Conservation (phyloP, 805 yeast species). For the Spathaspora boniae region DNA sequence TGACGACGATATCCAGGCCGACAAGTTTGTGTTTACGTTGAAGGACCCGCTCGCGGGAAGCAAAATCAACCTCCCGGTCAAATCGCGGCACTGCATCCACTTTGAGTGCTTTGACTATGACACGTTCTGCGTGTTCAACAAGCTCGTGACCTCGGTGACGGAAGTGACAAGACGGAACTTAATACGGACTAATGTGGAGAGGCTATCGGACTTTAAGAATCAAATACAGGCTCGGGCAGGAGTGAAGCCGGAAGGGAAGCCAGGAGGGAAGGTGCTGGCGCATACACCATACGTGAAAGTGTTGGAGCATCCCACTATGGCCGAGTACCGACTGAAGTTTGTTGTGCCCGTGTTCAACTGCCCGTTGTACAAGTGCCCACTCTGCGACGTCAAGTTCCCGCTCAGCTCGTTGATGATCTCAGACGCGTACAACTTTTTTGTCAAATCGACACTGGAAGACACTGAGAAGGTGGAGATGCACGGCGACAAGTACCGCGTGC, state of each 20-base stretch:
- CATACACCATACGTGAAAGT: conserved; percentile 5
- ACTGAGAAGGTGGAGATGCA: conserved; percentile 32
- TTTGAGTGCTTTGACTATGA: conserved; percentile 45
- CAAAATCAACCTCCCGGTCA: conserved; percentile 37
- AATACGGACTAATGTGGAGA: conserved; percentile 11
- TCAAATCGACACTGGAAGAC: conserved; percentile 34
- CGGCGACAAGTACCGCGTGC: conserved; percentile 30
- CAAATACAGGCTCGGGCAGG: too few relatives aligned
- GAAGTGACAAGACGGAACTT: conserved; percentile 25
- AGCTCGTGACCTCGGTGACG: conserved; percentile 25
- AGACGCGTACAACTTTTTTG: conserved; percentile 39
- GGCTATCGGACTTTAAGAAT: too few relatives aligned
- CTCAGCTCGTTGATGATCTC: conserved; percentile 33
- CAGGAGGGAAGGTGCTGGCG: conserved; percentile 9
- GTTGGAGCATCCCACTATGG: background rate
- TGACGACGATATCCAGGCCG: conserved; percentile 31
- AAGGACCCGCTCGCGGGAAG: conserved; percentile 40
- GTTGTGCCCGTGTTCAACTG: conserved; percentile 7
- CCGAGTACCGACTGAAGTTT: conserved; percentile 3
- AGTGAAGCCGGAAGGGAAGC: too few relatives aligned
- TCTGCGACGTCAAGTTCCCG: conserved; percentile 34
- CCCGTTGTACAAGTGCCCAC: conserved; percentile 38
- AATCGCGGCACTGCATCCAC: conserved; percentile 34
- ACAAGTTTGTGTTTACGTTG: conserved; percentile 34
- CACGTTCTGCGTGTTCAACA: conserved; percentile 37